These are phyloP conservation scores for Candida pini DNA, from an alignment of 805 yeast species.

Conservation along the genomic window DNA sequence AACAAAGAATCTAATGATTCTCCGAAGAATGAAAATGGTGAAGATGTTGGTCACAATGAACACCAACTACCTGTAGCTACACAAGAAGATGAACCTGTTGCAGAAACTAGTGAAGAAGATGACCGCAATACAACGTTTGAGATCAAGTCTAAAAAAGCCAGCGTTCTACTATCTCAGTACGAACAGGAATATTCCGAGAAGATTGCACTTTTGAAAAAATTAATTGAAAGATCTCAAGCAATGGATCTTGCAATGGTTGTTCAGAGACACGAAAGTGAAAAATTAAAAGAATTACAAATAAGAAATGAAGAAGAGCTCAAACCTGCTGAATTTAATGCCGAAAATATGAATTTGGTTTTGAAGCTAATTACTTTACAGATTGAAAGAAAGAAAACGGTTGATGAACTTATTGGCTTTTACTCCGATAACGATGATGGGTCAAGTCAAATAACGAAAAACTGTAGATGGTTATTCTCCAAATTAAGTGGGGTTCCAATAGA, in stretches of 20 bases:
- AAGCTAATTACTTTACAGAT: slow-evolving; percentile 49
- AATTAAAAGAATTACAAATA: slow-evolving; percentile 10
- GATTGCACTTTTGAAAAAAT: slow-evolving; percentile 15
- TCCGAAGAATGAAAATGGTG: slow-evolving; percentile 2
- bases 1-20: slow-evolving; percentile 23
- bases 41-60: too few species aligned
- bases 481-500: slow-evolving; percentile 63
- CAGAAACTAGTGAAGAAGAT: slow-evolving; percentile 18
- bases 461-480: slow-evolving; percentile 60
- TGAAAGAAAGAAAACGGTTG: slow-evolving; percentile 47
- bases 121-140: too few species aligned
- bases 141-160: slow-evolving; percentile 7
- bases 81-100: too few species aligned
- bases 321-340: slow-evolving; percentile 19
- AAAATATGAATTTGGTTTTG: slow-evolving; percentile 27
- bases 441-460: slow-evolving; percentile 57
- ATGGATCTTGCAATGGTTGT: slow-evolving; percentile 39
- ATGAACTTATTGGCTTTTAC: slow-evolving; percentile 32
- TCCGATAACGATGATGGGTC: slow-evolving; percentile 40
- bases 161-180: slow-evolving; percentile 10
- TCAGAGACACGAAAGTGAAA: slow-evolving; percentile 30
- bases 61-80: too few species aligned
- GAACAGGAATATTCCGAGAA: slow-evolving; percentile 17
- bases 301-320: slow-evolving; percentile 13
- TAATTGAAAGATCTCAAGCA: slow-evolving; percentile 39